Evolutionary conservation across 2,329 filamentous ascomycete genomes (phyloP), one percentile per base, ranked within the genome.

Genomic region (Nectriaceae sp.): DNA sequence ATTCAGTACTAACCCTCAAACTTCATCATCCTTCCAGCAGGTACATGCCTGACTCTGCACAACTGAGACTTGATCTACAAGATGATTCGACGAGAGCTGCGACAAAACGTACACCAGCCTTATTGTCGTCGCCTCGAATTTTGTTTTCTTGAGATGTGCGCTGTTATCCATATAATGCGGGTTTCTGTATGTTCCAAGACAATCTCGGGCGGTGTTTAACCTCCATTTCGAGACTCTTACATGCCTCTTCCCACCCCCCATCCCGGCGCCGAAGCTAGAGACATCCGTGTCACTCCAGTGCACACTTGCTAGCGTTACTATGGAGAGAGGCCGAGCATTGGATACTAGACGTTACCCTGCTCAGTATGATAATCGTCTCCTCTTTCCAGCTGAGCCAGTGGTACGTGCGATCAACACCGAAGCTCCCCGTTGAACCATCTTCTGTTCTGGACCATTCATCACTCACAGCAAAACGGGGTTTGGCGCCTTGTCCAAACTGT

Each of bases 191-290:
- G 42, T 55, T 24, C 47, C 44, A 59, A 61, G 51, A 59, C 53
- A 62, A 59, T 62, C 45, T 59, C 53, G 53, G 59, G 51, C 46
- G 47, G 41, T 52, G 55, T 59, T 62, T 57, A 51, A 61, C 59
- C 47, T 57, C 20, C 48, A 42, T 53, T 47, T 57, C 51, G 37
- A 49, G 33, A 48, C 26, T 31, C 26, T 39, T 52, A 44, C 54
- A 50, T 48, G 50, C 51, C 55, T 33, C 29, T 42, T 42, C 39
- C 42, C 46, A 46, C 46, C 31, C 42, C 37, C 40, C 33, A 31
- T 31, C 26, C 15, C n/a, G 26, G 26, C 26, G 26, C n/a, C 26
- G 26, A 31, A 31, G 26, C 26, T 31, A 31, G 10, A 10, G 26
- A 31, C 10, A 31, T 10, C 26, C 15, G 26, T 31, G 26, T 31